phyloP scores from a whole-genome alignment of 371 early-diverging fungal genomes.

The Saksenaea oblongispora region DNA sequence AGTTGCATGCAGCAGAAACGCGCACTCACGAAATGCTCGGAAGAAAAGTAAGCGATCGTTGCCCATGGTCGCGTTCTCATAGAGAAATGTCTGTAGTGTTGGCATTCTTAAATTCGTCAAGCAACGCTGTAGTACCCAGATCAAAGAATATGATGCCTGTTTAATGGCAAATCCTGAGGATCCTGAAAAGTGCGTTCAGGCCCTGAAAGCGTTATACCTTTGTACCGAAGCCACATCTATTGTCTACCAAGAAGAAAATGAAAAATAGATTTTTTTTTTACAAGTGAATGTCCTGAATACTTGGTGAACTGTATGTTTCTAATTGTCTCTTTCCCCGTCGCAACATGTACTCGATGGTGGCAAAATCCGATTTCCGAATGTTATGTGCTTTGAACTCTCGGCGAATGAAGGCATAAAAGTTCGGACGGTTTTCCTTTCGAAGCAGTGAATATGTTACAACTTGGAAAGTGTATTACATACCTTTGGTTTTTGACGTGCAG shows the following conservation, averaged over 20 bases:
- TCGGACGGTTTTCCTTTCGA: slow-evolving; percentile 50
- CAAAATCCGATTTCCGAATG: slow-evolving; percentile 58
- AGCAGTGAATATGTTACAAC: background rate
- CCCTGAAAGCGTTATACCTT: slow-evolving; percentile 59
- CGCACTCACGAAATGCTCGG: slow-evolving; percentile 80
- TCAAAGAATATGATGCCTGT: slow-evolving; percentile 70
- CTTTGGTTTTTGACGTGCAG: slow-evolving; percentile 57
- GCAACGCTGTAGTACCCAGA: slow-evolving; percentile 66
- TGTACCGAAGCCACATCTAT: slow-evolving; percentile 64
- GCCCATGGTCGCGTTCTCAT: background rate
- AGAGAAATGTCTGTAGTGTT: slow-evolving; percentile 48
- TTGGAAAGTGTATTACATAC: slow-evolving; percentile 22
- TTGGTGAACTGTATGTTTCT: slow-evolving; percentile 54
- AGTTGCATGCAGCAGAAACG: slow-evolving; percentile 71
- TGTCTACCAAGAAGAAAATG: slow-evolving; percentile 26
- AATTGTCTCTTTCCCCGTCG: slow-evolving; percentile 59
- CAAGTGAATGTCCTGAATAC: slow-evolving; percentile 60
- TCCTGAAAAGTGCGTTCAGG: slow-evolving; percentile 65
- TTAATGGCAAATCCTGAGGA: slow-evolving; percentile 62
- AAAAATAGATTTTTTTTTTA: slow-evolving; percentile 21
- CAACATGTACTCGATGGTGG: slow-evolving; percentile 67
- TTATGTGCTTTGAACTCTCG: slow-evolving; percentile 59
- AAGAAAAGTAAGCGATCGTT: slow-evolving; percentile 64
- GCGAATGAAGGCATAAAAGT: slow-evolving; percentile 62
- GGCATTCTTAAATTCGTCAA: slow-evolving; percentile 74